Conservation (phyloP, 2,329 filamentous ascomycete species). For the Fusarium sp. region DNA sequence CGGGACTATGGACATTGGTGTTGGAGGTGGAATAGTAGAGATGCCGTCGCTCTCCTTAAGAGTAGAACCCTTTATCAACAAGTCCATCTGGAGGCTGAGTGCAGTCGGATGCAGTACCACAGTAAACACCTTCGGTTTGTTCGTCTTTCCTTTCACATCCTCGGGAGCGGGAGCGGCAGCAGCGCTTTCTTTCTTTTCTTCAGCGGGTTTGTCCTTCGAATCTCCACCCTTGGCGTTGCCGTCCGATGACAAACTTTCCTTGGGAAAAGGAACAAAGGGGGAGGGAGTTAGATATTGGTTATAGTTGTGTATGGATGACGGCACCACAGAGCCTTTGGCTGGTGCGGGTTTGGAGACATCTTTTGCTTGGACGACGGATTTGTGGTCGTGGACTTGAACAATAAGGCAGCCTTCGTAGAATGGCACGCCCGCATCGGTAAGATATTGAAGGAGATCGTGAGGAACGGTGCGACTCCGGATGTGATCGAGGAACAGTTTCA, state of each 20-base stretch:
- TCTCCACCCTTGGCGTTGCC: conserved; percentile 49
- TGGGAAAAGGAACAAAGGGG: conserved; percentile 78
- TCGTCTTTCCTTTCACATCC: conserved; percentile 45
- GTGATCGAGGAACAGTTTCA: conserved; percentile 82
- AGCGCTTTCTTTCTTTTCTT: conserved; percentile 63
- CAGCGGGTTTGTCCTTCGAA: conserved; percentile 40
- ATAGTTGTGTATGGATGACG: conserved; percentile 91
- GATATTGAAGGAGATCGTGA: conserved; percentile 84
- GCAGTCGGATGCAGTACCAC: conserved; percentile 85
- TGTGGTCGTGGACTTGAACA: conserved; percentile 91
- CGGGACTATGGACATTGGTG: conserved; percentile 66
- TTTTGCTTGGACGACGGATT: conserved; percentile 68
- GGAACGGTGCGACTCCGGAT: conserved; percentile 79
- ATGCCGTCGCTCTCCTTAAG: conserved; percentile 58
- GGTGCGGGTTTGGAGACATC: conserved; percentile 60
- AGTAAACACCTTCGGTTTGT: conserved; percentile 71
- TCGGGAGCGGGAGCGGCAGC: conserved; percentile 61
- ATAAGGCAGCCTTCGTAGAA: conserved; percentile 98
- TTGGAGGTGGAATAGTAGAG: conserved; percentile 69
- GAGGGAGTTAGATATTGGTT: conserved; percentile 91
- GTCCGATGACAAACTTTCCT: conserved; percentile 58
- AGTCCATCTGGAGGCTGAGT: conserved; percentile 76
- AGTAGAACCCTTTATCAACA: conserved; percentile 77
- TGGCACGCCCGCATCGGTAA: conserved; percentile 72
- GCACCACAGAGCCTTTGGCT: conserved; percentile 66